phyloP scores from a whole-genome alignment of 805 yeast species.

The Huiozyma sinensis region DNA sequence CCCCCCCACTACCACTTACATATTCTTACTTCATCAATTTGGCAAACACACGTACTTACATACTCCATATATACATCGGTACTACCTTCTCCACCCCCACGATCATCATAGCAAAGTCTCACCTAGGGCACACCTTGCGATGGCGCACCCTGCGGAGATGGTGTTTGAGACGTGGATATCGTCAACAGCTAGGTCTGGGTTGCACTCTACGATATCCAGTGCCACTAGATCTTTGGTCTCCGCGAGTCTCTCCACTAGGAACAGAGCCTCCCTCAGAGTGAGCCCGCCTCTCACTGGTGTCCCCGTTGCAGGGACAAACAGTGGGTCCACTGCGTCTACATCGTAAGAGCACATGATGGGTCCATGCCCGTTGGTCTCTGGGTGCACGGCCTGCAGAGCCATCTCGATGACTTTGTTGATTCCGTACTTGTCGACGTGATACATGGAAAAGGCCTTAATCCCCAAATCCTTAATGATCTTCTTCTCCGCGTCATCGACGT shows the following conservation, averaged over 20 bases:
- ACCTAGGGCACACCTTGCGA: constrained; percentile 90
- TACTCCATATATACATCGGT: background rate
- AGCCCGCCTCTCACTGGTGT: constrained; percentile 96
- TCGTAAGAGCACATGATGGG: constrained; percentile 91
- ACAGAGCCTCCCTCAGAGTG: constrained; percentile 88
- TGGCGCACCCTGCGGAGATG: constrained; percentile 78
- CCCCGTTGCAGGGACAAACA: constrained; percentile 92
- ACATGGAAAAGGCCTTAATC: constrained; percentile 87
- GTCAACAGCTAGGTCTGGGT: constrained; percentile 75
- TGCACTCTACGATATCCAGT: constrained; percentile 86
- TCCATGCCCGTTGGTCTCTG: constrained; percentile 42
- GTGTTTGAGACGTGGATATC: constrained; percentile 74
- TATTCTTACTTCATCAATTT: background rate
- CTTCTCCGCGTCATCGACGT: constrained; percentile 82
- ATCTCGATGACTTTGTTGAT: constrained; percentile 82
- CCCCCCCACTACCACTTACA: too few species aligned
- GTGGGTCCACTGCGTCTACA: constrained; percentile 94
- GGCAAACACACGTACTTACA: background rate
- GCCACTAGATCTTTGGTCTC: constrained; percentile 81
- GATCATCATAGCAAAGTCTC: constrained; percentile 47
- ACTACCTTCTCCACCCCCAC: too few species aligned
- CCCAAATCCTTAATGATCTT: constrained; percentile 55
- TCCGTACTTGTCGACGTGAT: constrained; percentile 90
- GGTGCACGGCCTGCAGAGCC: constrained; percentile 76
- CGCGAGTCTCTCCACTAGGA: constrained; percentile 84